Evolutionary conservation across 2,329 filamentous ascomycete species (phyloP), one percentile per base, ranked within the genome.

Genomic region (Colletotrichum costaricense): DNA sequence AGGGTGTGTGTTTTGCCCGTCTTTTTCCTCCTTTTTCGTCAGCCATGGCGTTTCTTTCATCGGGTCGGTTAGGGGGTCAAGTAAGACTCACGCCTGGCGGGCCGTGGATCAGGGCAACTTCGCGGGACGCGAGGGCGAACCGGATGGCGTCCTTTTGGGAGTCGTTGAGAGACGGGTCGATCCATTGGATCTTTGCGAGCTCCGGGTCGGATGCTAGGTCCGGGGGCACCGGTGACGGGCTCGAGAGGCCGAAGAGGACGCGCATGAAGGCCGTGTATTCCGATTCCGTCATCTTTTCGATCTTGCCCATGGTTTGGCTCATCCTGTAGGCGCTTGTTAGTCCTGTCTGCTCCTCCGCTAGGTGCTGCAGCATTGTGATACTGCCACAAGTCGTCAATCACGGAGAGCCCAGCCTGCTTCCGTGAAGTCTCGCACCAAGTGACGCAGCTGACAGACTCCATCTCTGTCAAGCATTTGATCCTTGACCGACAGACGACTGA

Each of bases 1-100:
- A 99, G 85, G 0, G 97, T 98, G 80, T 98, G 96, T 0, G 97
- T 99, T 82, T 99, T 99, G 62, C 97, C 97, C 0, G 97, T 99
- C 87, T 92, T 60, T 16, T 74, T 19, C 4, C 33, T 16, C 14
- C 38, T 42, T 60, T 12, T n/a, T 49, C 69, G 76, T 74, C 5
- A 77, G 73, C 49, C 46, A 49, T 35, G 11, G 46, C 5, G 42
- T 28, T n/a, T 22, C 7, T 12, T 19, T 24, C 9, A 11, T 22
- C 5, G 19, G 35, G 12, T 38, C 5, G 35, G 12, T 38, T 11
- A 64, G 5, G 9, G 5, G 4, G 16, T 30, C 1, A 2, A 46
- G n/a, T n/a, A 19, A 49, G 14, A 82, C 87, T 79, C 82, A 90
- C 90, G 1, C 97, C 97, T 1, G 97, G 97, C 0, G 97, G 97